Evolutionary conservation across 2,329 filamentous ascomycete species (phyloP).

Genomic region (Phoma sp.): DNA sequence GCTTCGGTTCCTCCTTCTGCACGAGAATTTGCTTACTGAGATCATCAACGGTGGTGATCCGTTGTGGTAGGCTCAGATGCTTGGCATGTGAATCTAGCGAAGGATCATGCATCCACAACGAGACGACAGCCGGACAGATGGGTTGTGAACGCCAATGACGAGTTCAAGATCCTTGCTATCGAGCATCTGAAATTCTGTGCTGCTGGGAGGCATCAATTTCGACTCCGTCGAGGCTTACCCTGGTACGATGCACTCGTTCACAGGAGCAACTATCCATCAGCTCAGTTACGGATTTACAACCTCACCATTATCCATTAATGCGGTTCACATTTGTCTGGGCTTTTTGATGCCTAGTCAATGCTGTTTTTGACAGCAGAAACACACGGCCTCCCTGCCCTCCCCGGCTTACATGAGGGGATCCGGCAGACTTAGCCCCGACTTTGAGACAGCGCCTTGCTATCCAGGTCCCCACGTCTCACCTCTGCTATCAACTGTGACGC

Average conservation of each 20-base stretch:
- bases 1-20: constrained; percentile 5
- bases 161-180: background rate
- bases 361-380: constrained; percentile 46
- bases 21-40: constrained; percentile 13
- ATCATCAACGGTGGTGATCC: constrained; percentile 17
- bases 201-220: background rate
- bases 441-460: constrained; percentile 47
- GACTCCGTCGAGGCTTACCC: background rate
- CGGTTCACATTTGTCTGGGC: constrained; percentile 30
- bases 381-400: constrained; percentile 42
- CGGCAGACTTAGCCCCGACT: constrained; percentile 44
- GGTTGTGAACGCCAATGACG: background rate
- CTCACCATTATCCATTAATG: constrained; percentile 31
- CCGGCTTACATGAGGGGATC: constrained; percentile 50
- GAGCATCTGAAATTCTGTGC: background rate
- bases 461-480: constrained; percentile 48
- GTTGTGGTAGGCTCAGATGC: constrained; percentile 6
- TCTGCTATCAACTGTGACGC: constrained; percentile 48
- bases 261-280: background rate
- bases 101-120: constrained; percentile 7
- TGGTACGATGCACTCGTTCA: background rate
- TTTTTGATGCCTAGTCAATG: constrained; percentile 32
- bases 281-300: constrained; percentile 13
- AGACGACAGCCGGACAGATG: constrained; percentile 2
- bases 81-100: constrained; percentile 14